Percentiles rank a stretch among this genome's conserved stretches.
Conservation (phyloP, 2,329 filamentous ascomycete genomes). For the Pseudogymnoascus sp. region DNA sequence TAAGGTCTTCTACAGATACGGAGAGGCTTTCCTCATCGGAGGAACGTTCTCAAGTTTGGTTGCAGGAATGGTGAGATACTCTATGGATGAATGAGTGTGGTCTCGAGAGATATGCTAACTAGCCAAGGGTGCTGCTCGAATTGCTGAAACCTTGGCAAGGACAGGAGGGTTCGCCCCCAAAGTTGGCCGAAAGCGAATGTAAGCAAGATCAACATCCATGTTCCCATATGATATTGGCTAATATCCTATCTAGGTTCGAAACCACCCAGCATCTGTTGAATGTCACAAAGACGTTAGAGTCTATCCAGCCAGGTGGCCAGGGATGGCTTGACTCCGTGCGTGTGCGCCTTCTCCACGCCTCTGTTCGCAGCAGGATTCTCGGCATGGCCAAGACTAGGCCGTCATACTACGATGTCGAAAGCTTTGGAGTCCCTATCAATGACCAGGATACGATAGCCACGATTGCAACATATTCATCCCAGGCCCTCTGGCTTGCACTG, state of each 20-base stretch:
- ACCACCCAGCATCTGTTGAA: conserved; percentile 72
- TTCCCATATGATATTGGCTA: background rate
- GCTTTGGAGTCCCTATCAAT: conserved; percentile 63
- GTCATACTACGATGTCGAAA: conserved; percentile 54
- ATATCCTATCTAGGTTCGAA: conserved; percentile 40
- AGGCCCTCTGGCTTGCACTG: conserved; percentile 60
- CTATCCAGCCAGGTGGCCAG: conserved; percentile 61
- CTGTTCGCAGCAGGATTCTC: conserved; percentile 59
- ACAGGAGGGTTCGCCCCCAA: conserved; percentile 68
- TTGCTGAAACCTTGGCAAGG: conserved; percentile 66
- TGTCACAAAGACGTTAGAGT: conserved; percentile 57
- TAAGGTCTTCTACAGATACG: conserved; percentile 65
- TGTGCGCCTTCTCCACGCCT: conserved; percentile 63
- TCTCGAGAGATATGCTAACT: background rate
- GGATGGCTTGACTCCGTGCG: conserved; percentile 60
- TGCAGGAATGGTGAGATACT: background rate
- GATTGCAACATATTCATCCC: conserved; percentile 62
- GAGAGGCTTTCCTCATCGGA: conserved; percentile 53
- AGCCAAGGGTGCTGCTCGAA: conserved; percentile 64
- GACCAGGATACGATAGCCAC: conserved; percentile 70
- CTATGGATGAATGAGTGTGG: background rate
- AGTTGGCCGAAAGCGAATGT: conserved; percentile 58
- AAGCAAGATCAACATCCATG: conserved; percentile 26
- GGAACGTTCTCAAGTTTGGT: conserved; percentile 7
- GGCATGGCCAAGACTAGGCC: conserved; percentile 49